Percentiles rank a stretch among this genome's conserved stretches.
phyloP scores from a whole-genome alignment of 305 asterid genomes.

The Stenogyne calaminthoides region DNA sequence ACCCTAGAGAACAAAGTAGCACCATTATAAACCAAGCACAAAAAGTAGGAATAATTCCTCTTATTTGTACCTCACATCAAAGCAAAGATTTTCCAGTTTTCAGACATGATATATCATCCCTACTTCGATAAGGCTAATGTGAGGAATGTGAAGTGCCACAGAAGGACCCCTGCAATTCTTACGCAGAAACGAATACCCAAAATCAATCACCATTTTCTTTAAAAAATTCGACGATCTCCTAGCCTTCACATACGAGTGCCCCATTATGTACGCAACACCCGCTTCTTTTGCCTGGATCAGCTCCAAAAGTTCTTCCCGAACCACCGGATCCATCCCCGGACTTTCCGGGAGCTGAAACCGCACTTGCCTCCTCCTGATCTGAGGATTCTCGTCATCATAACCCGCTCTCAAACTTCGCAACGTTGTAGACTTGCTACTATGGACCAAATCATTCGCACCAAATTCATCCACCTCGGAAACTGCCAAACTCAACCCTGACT shows the following conservation, averaged over 20 bases:
- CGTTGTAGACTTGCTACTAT: slow-evolving; percentile 74
- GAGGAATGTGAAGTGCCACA: slow-evolving; percentile 90
- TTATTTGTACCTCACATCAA: background rate
- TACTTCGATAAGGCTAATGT: slow-evolving; percentile 90
- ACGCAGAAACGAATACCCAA: slow-evolving; percentile 85
- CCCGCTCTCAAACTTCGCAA: slow-evolving; percentile 75
- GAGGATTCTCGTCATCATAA: slow-evolving; percentile 79
- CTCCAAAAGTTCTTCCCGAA: slow-evolving; percentile 77
- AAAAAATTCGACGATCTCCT: slow-evolving; percentile 71
- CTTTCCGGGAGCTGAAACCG: slow-evolving; percentile 66
- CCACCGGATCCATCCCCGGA: slow-evolving; percentile 67
- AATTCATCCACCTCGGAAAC: slow-evolving; percentile 54
- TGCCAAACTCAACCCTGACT: slow-evolving; percentile 51
- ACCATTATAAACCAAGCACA: background rate
- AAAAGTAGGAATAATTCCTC: slow-evolving; percentile 1
- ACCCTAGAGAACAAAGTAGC: background rate
- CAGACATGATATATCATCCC: slow-evolving; percentile 95
- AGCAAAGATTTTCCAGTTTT: background rate
- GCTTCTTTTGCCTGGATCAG: slow-evolving; percentile 91
- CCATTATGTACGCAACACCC: slow-evolving; percentile 90
- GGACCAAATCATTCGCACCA: slow-evolving; percentile 43
- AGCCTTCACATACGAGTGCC: slow-evolving; percentile 91
- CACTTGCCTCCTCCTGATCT: slow-evolving; percentile 70
- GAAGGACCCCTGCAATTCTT: slow-evolving; percentile 97
- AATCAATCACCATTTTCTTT: slow-evolving; percentile 81